Evolutionary conservation across 169 alveolate species (phyloP), one percentile per base, ranked within the genome.

Genomic region (Babesia bovis): DNA sequence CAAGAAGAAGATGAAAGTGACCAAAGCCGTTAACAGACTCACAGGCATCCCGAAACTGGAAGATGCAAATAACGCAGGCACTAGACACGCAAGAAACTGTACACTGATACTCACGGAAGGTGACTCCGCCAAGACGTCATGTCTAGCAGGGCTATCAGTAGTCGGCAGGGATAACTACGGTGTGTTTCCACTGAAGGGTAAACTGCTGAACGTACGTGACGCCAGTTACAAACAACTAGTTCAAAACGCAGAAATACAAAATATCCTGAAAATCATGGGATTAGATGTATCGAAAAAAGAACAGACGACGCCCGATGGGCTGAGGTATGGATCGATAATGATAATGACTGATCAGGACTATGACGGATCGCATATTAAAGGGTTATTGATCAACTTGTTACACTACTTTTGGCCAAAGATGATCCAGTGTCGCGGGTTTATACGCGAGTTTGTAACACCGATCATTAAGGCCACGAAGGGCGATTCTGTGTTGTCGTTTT

Each of bases 331-430:
- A 3, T 92, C 98, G 6, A 79, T 98, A 36, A 96, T 97, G 99
- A 95, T 98, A 40, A 98, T 97, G 99, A 96, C 99, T 3, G 99
- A 97, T 92, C 98, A 97, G 88, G 99, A 98, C 85, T 96, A 91
- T 67, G 99, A 98, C 82, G 99, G 99, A 0, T 95, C 99, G 17
- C 99, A 98, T 83, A 98, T 98, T 68, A 98, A 98, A 89, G 99
- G 99, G 19, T 93, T 98, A 59, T 89, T 98, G 51, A 97, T 98
- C 45, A 98, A 98, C 90, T 91, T 98, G 90, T 91, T 98, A 50
- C 99, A 96, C 76, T 94, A 95, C 58, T 98, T 96, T 90, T 98
- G 99, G 99, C 99, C 99, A 4, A 87, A 96, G 25, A 83, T 98
- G 57, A 84, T 97, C 35, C 93, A 94, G 83, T 91, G 90, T 74